Evolutionary conservation across 1,284 basidiomycete species (phyloP).

Genomic region (Paramarasmius palmivorus): DNA sequence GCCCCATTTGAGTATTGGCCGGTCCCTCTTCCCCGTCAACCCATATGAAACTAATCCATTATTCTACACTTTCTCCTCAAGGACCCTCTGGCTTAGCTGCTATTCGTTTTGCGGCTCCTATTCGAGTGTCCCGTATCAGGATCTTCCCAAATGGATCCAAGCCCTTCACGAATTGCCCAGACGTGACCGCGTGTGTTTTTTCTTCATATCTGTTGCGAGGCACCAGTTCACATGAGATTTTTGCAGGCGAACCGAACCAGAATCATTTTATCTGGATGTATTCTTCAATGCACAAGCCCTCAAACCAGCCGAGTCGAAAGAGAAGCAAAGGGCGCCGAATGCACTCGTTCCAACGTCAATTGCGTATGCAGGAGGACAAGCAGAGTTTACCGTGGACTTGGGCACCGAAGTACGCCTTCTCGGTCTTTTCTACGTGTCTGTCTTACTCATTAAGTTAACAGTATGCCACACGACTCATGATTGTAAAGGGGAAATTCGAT

Average conservation of each 20-base stretch:
- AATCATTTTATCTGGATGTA: constrained; percentile 69
- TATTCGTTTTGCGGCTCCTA: constrained; percentile 61
- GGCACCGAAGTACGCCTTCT: constrained; percentile 54
- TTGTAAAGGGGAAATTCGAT: constrained; percentile 70
- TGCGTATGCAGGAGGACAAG: constrained; percentile 67
- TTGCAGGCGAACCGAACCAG: constrained; percentile 64
- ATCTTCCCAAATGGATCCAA: constrained; percentile 60
- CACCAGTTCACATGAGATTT: constrained; percentile 13
- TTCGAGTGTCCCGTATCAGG: constrained; percentile 61
- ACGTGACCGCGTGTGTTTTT: constrained; percentile 60
- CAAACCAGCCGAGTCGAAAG: constrained; percentile 38
- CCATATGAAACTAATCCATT: constrained; percentile 58
- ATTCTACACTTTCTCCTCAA: constrained; percentile 63
- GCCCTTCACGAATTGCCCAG: constrained; percentile 60
- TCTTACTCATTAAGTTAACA: constrained; percentile 27
- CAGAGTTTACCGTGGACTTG: constrained; percentile 72
- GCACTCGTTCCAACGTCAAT: constrained; percentile 70
- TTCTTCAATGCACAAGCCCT: constrained; percentile 65
- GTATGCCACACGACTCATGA: constrained; percentile 78
- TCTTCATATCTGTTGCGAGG: background rate
- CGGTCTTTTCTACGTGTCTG: constrained; percentile 7
- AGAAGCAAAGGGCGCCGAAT: constrained; percentile 61
- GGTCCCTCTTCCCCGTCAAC: background rate
- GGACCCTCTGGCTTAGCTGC: constrained; percentile 61
- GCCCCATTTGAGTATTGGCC: background rate